Conservation (phyloP, 176 grass and related monocot genomes). For the Oryza meyeriana region DNA sequence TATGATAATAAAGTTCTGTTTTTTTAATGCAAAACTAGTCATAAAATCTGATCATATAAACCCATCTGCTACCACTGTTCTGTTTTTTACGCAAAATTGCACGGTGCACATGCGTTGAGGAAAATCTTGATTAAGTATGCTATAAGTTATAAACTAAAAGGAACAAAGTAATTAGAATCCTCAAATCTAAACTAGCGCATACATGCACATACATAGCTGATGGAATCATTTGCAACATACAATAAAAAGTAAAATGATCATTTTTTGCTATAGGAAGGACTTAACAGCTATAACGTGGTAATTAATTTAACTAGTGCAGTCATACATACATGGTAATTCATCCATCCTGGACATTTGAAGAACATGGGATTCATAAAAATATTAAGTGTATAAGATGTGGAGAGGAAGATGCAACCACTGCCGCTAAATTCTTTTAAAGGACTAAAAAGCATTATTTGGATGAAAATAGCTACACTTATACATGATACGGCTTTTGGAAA, state of each 20-base stretch:
- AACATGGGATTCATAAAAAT: not conserved
- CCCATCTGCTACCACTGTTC: not conserved
- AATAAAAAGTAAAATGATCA: not conserved
- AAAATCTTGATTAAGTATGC: not conserved
- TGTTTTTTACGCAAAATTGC: not conserved
- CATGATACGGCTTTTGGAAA: not conserved
- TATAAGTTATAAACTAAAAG: not conserved
- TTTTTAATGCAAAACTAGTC: too few relatives aligned
- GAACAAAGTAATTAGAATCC: not conserved
- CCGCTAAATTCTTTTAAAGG: not conserved
- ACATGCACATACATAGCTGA: not conserved
- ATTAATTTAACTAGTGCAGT: not conserved
- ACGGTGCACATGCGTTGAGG: not conserved
- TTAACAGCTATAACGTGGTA: not conserved
- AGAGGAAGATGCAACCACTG: not conserved
- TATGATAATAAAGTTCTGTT: slow-evolving; percentile 22
- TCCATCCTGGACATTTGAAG: not conserved
- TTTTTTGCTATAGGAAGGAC: not conserved
- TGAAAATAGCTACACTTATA: not conserved
- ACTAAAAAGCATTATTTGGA: not conserved
- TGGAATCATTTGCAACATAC: not conserved
- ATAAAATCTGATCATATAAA: not conserved
- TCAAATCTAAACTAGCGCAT: not conserved
- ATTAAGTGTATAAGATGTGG: not conserved
- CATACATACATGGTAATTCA: not conserved